Conservation (phyloP, 441 rosid genomes). For the Pelargonium fulgidum region DNA sequence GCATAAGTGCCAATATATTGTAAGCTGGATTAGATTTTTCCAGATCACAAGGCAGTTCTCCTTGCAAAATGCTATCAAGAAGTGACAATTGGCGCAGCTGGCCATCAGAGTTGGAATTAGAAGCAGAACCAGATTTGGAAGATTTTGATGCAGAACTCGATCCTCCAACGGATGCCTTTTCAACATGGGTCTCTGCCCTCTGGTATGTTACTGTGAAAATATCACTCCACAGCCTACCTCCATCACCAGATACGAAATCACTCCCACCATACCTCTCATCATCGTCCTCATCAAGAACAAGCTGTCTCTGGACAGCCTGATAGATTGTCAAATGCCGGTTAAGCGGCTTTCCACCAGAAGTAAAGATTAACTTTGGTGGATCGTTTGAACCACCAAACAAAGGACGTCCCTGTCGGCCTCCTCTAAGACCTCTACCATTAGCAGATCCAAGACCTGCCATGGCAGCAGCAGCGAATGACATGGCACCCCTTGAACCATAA, state of each 20-base stretch:
- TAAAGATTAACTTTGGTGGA: conserved; percentile 72
- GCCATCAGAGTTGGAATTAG: conserved; percentile 44
- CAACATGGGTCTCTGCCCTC: conserved; percentile 75
- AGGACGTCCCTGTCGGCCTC: conserved; percentile 80
- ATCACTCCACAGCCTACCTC: conserved; percentile 83
- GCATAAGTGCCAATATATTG: conserved; percentile 73
- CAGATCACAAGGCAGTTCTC: conserved; percentile 92
- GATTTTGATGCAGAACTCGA: conserved; percentile 55
- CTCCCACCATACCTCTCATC: conserved; percentile 80
- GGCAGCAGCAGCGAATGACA: conserved; percentile 97
- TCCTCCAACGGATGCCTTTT: conserved; percentile 53
- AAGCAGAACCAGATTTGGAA: conserved; percentile 40
- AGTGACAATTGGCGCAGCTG: conserved; percentile 56
- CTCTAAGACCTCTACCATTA: conserved; percentile 88
- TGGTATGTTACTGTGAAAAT: conserved; percentile 87
- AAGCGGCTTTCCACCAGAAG: conserved; percentile 87
- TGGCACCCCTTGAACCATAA: conserved; percentile 85
- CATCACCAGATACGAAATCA: conserved; percentile 84
- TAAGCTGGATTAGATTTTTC: conserved; percentile 91
- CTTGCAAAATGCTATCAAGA: conserved; percentile 86
- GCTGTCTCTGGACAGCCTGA: conserved; percentile 96
- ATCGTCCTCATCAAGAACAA: conserved; percentile 81
- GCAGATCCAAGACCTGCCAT: conserved; percentile 97
- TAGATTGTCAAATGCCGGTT: conserved; percentile 90
- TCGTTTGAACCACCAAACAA: conserved; percentile 63